Base-by-base conservation (phyloP, 2,329 filamentous ascomycete species). In the Trichoderma breve region DNA sequence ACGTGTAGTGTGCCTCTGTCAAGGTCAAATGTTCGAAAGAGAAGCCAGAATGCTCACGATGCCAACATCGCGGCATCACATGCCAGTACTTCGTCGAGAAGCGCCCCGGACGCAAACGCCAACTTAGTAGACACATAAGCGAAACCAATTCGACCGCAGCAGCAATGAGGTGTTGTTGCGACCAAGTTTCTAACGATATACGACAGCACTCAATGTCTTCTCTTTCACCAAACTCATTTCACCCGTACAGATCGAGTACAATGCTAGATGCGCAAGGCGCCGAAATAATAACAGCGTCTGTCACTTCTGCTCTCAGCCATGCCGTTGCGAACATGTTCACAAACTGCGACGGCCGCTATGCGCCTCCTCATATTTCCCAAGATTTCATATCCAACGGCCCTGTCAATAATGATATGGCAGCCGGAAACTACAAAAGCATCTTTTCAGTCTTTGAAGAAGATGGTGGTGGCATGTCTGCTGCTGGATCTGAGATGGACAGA, bases 251-350 rank as follows among this genome's bases (percentile, higher is more conserved):
- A 18, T 39, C 36, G 36, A 18, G 14, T 39, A 18, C 6, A 3
- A 39, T 39, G 14, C 15, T 3, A 4, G 36, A 43, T 43, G 15
- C 1, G 15, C 6, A 3, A 43, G 6, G 36, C 0, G 3, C 15
- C 15, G 36, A 43, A 0, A 43, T 1, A 43, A 18, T 18, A 18
- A 1, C 3, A 18, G 6, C 15, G 1, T 43, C 7, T 18, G 15
- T 8, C 15, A 2, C 36, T 3, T 43, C 15, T 43, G 6, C 3
- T 3, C 1, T 1, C 15, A 6, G 6, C 15, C 36, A 43, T 43
- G 3, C 15, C 7, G 7, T 43, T 43, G 3, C 0, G 7, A 43
- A n/a, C 0, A n/a, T n/a, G 39, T 0, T 4, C 1, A 2, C 18
- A n/a, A 43, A n/a, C 15, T 43, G 39, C 39, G 18, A 43, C 1